phyloP scores from a whole-genome alignment of 225 moss, liverwort and hornwort species.

The Ulota crispa region DNA sequence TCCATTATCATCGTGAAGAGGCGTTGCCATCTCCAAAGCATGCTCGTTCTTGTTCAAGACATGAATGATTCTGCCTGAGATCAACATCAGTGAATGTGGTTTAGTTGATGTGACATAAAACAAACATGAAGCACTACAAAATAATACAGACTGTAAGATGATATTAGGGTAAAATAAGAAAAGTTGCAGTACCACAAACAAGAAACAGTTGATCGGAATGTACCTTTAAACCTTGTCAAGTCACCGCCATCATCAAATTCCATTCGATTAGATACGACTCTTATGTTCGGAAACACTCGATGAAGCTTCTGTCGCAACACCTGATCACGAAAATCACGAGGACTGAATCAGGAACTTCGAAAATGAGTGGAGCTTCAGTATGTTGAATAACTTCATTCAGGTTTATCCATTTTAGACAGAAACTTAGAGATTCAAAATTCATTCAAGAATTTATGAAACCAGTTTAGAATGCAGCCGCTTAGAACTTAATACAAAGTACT shows the following conservation, averaged over 20 bases:
- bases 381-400: not conserved
- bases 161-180: too few species aligned
- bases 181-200: too few species aligned
- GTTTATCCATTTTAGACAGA: not conserved
- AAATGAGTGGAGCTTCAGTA: not conserved
- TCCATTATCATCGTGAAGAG: conserved; percentile 62
- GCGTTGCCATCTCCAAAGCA: conserved; percentile 78
- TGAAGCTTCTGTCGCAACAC: conserved; percentile 74
- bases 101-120: not conserved
- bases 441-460: not conserved
- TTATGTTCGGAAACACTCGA: conserved; percentile 62
- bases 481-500: not conserved
- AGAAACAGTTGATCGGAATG: not conserved
- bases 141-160: not conserved
- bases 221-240: conserved; percentile 66
- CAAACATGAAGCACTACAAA: not conserved
- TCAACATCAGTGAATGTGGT: not conserved
- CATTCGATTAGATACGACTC: conserved; percentile 82
- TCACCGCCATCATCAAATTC: conserved; percentile 62
- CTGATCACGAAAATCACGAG: conserved; percentile 21
- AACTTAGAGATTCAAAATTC: not conserved
- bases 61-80: conserved; percentile 66
- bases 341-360: not conserved
- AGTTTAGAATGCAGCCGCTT: not conserved
- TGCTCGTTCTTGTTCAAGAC: conserved; percentile 84